Evolutionary conservation across 257 asterid genomes (phyloP).

Genomic region (Nicotiana undulata): DNA sequence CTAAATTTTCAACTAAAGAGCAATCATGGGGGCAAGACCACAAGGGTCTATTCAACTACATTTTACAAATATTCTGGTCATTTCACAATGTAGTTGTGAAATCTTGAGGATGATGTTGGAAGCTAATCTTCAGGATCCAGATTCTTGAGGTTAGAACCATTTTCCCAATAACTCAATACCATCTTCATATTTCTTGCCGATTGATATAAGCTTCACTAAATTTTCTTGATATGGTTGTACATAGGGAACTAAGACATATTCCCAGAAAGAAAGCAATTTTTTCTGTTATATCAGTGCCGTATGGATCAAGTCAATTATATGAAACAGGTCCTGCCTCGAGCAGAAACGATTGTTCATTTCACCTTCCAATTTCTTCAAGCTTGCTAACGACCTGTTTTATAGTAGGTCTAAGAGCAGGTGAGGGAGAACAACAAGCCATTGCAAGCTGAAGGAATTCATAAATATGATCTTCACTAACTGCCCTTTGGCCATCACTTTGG

Average conservation of each 20-base stretch:
- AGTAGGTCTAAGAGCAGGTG: conserved; percentile 60
- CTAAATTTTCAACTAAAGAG: background rate
- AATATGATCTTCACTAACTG: conserved; percentile 33
- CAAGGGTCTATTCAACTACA: background rate
- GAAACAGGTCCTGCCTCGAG: background rate
- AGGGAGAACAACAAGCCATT: conserved; percentile 78
- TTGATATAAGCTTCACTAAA: background rate
- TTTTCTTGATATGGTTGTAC: background rate
- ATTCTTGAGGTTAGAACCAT: background rate
- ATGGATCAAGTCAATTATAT: background rate
- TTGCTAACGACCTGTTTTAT: conserved; percentile 47
- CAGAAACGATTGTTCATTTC: background rate
- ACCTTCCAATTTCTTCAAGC: conserved; percentile 66
- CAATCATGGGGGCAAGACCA: too few relatives aligned
- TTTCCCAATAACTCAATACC: background rate
- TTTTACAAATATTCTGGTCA: background rate
- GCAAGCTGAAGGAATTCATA: conserved; percentile 61
- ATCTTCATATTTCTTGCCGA: background rate
- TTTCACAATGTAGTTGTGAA: background rate
- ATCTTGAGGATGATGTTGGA: background rate
- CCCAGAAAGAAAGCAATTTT: background rate
- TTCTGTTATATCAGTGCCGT: background rate
- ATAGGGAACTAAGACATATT: background rate
- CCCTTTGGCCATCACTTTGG: conserved; percentile 30
- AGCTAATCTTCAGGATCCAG: conserved; percentile 2